Evolutionary conservation across 2,329 filamentous ascomycete species (phyloP).

Genomic region (Thermomyces lanuginosus): DNA sequence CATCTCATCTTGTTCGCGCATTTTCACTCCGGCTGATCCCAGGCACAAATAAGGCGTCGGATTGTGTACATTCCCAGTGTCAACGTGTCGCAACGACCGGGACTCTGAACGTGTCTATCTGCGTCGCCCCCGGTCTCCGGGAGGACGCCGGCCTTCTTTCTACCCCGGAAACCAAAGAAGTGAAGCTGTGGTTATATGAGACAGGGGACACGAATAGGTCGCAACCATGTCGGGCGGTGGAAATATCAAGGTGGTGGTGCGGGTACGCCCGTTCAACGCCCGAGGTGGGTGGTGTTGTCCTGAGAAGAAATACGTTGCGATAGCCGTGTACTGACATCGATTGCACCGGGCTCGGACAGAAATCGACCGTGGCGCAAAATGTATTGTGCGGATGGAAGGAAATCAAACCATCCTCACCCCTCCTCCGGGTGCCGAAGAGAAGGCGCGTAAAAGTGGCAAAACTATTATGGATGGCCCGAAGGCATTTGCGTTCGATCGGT

Average conservation of each 20-base stretch:
- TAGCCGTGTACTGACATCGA: conserved; percentile 1
- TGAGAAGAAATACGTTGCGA: not conserved
- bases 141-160: too few relatives aligned
- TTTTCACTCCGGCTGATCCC: too few relatives aligned
- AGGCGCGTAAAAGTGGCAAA: conserved; percentile 41
- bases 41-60: too few relatives aligned
- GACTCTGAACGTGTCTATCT: too few relatives aligned
- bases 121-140: too few relatives aligned
- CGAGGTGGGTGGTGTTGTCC: conserved; percentile 46
- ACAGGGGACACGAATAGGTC: too few relatives aligned
- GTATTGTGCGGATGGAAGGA: conserved; percentile 92
- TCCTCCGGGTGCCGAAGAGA: conserved; percentile 45
- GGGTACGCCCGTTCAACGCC: conserved; percentile 85
- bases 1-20: too few relatives aligned
- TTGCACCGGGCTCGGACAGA: conserved; percentile 38
- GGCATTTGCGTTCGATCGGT: conserved; percentile 87
- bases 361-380: conserved; percentile 81
- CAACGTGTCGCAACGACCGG: too few relatives aligned
- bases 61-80: too few relatives aligned
- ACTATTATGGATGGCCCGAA: conserved; percentile 53
- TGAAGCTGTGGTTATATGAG: too few relatives aligned
- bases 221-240: too few relatives aligned
- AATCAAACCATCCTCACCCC: conserved; percentile 74
- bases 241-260: conserved; percentile 99
- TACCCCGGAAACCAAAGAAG: too few relatives aligned